These are phyloP conservation scores for Nicotiana paniculata DNA, from an alignment of 257 asterid genomes.

Conservation along the genomic window DNA sequence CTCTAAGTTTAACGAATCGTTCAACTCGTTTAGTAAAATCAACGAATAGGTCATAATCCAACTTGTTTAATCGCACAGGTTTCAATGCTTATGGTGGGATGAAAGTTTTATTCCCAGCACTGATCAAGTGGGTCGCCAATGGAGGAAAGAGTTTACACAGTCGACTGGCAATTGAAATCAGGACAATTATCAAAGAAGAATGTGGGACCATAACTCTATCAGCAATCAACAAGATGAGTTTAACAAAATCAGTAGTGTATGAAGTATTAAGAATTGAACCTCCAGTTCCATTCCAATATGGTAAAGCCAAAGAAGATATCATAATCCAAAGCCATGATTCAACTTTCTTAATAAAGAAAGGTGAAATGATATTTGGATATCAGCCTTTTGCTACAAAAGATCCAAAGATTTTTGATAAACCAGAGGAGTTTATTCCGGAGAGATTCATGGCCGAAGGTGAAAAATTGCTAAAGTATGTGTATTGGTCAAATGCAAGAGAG, in stretches of 20 bases:
- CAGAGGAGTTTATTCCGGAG: conserved; percentile 44
- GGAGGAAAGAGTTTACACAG: conserved; percentile 56
- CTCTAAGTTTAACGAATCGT: not conserved
- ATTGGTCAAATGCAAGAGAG: conserved; percentile 76
- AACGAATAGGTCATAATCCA: too few species aligned
- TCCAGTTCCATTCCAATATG: conserved; percentile 71
- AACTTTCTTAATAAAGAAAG: conserved; percentile 48
- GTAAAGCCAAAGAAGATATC: conserved; percentile 46
- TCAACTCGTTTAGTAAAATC: not conserved
- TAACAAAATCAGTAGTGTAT: conserved; percentile 59
- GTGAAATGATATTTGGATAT: conserved; percentile 70
- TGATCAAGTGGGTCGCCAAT: conserved; percentile 54
- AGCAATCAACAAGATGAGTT: conserved; percentile 36
- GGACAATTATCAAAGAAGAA: conserved; percentile 36
- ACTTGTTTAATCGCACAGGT: not conserved
- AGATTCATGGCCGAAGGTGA: conserved; percentile 64
- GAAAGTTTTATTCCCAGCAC: conserved; percentile 48
- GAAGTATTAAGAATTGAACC: conserved; percentile 68
- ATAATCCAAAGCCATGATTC: conserved; percentile 49
- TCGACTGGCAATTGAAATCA: conserved; percentile 49
- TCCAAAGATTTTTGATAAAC: conserved; percentile 31
- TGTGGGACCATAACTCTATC: conserved; percentile 35
- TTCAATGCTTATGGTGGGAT: conserved; percentile 91
- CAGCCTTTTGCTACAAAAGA: conserved; percentile 71
- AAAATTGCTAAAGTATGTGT: conserved; percentile 41